Evolutionary conservation across 2,329 filamentous ascomycete genomes (phyloP), one percentile per base, ranked within the genome.

Genomic region (Celoporthe dispersa): DNA sequence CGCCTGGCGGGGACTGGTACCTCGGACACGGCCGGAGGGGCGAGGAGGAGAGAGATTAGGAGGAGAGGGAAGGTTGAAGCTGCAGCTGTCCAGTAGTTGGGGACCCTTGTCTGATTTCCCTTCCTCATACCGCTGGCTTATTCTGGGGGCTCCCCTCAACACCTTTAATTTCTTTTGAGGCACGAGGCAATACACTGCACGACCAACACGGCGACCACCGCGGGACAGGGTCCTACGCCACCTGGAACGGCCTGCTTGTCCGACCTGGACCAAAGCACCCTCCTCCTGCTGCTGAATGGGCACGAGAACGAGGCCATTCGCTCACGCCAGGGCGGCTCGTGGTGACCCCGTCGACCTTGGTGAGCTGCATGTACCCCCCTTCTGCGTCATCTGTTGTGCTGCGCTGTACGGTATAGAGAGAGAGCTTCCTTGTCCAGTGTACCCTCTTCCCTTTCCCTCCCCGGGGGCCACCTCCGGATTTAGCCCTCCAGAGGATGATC

Each of bases 101-200:
- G 48, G 57, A 61, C 63, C 64, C 31, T 33, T 48, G 57, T n/a
- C 22, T 37, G 57, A n/a, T 60, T 60, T n/a, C 44, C 33, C 57
- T 33, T 37, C 57, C 33, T 64, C 62, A 51, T 64, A 59, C 57
- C 41, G 66, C 66, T 67, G 66, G 41, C 39, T 67, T 59, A 62
- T 33, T 55, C 57, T 61, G 57, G 62, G 57, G 66, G 65, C 60
- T 61, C 60, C 62, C 66, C 63, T 22, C 67, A 53, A 51, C 31
- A 28, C 68, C 68, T 71, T 70, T 70, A 72, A 70, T 72, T 70
- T 70, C 68, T 66, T 67, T 65, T 44, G 62, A 61, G 69, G 67
- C 64, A 67, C 66, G 67, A 33, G 68, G 68, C 70, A 55, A 70
- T 51, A 70, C 65, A 51, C 48, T 71, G 68, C 68, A 68, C 69